Base-by-base conservation (phyloP, 331 rosid genomes). In the Prunus yedoensis region DNA sequence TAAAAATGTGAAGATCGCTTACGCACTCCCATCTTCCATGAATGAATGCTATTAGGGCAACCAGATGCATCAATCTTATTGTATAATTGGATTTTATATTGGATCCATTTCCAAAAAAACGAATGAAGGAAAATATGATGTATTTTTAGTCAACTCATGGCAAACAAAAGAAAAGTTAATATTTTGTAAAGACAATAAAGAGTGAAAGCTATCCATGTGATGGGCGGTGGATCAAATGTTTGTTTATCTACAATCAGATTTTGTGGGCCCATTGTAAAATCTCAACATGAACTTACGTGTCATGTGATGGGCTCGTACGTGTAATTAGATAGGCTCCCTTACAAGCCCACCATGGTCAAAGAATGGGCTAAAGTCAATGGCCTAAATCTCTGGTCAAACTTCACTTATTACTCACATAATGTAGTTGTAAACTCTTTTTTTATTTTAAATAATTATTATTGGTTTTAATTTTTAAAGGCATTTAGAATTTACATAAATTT, bases 181-280 rank as follows among this genome's bases (percentile, higher is more conserved):
- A 23, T 54, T 25, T 60, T 60, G 14, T 63, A 16, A 8, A 9
- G 14, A 3, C 13, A 3, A 10, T 3, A 28, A 27, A 11, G 1
- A 49, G 70, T 28, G 28, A 18, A 45, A 25, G 25, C 25, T 9
- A 43, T 17, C 45, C 67, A 58, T 23, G 76, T 41, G 58, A 25
- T 46, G 77, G 77, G 1, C 77, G 47, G 77, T 73, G 69, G 77
- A 27, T 46, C 5, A 18, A 10, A 27, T 46, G 32, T 27, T 73
- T 10, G 15, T 20, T 43, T 58, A 58, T 58, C 68, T 5, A 14
- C 53, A 25, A 21, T 8, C 8, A 3, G 64, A 56, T 71, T 71
- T 4, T n/a, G 69, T 23, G 66, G 76, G 66, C 54, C 77, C 77
- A 23, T 49, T 3, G 3, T 9, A 46, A 28, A 4, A 3, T 28